Evolutionary conservation across 306 rosid genomes (phyloP).

Genomic region (Arachis stenosperma): DNA sequence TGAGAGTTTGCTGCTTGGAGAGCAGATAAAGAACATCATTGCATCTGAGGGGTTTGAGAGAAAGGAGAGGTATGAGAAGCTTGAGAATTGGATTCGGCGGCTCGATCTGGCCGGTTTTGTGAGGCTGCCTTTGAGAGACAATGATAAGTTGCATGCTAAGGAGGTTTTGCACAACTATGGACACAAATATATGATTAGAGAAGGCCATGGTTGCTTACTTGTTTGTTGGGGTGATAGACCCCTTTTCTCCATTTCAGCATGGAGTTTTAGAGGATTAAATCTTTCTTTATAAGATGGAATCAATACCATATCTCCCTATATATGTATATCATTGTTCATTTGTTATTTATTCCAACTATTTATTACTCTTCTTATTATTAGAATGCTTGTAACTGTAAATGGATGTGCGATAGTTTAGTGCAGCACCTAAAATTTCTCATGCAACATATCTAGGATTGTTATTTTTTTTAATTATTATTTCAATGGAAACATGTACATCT

Average conservation of each 20-base stretch:
- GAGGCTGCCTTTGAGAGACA: slow-evolving; percentile 58
- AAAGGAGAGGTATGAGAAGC: slow-evolving; percentile 77
- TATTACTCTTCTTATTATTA: not conserved
- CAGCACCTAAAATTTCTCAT: not conserved
- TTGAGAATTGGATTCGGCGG: slow-evolving; percentile 72
- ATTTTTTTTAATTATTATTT: too few relatives aligned
- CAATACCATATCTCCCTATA: not conserved
- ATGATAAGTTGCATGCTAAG: slow-evolving; percentile 56
- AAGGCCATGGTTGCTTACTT: slow-evolving; percentile 48
- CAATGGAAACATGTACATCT: not conserved
- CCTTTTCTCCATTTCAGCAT: slow-evolving; percentile 72
- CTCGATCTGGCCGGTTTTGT: slow-evolving; percentile 69
- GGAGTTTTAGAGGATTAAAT: slow-evolving; percentile 61
- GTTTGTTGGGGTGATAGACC: slow-evolving; percentile 69
- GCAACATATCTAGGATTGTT: not conserved
- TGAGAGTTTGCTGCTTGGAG: slow-evolving; percentile 75
- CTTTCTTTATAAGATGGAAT: not conserved
- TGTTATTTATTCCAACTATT: not conserved
- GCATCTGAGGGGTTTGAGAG: slow-evolving; percentile 82
- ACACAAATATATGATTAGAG: slow-evolving; percentile 58
- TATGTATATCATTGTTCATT: not conserved
- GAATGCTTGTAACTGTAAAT: not conserved
- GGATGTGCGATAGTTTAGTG: not conserved
- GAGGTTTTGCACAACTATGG: slow-evolving; percentile 55
- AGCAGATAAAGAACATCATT: slow-evolving; percentile 80